Conservation (phyloP, 2,329 filamentous ascomycete species). For the Colletotrichum sublineola region DNA sequence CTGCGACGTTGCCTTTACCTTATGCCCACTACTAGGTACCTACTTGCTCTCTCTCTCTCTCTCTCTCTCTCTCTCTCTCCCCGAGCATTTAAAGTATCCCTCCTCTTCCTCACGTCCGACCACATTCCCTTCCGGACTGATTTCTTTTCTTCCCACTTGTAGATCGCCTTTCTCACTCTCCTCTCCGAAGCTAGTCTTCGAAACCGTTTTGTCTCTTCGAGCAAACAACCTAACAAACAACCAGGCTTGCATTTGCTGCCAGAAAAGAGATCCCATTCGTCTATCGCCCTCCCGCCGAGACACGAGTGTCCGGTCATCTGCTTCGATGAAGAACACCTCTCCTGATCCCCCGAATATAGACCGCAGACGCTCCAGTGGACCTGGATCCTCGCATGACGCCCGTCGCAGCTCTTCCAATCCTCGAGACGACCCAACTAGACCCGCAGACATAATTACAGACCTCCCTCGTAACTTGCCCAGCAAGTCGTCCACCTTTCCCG, state of each 20-base stretch:
- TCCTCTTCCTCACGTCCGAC: slow-evolving; percentile 32
- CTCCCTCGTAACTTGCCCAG: slow-evolving; percentile 9
- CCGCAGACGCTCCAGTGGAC: slow-evolving; percentile 69
- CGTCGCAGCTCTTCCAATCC: slow-evolving; percentile 51
- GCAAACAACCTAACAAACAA: background rate
- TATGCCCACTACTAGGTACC: slow-evolving; percentile 4
- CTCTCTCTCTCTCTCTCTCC: background rate
- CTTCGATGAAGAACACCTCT: slow-evolving; percentile 74
- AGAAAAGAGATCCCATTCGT: background rate
- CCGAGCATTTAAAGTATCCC: slow-evolving; percentile 32
- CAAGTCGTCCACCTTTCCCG: slow-evolving; percentile 38
- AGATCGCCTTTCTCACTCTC: slow-evolving; percentile 6
- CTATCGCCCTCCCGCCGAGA: slow-evolving; percentile 29
- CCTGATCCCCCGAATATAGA: slow-evolving; percentile 67
- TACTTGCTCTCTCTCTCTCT: background rate
- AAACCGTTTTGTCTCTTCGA: slow-evolving; percentile 6
- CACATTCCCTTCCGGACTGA: slow-evolving; percentile 12
- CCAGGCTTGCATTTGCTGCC: background rate
- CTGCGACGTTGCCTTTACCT: slow-evolving; percentile 39
- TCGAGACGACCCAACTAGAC: slow-evolving; percentile 54
- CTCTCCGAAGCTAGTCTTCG: slow-evolving; percentile 29
- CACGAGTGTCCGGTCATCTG: slow-evolving; percentile 48
- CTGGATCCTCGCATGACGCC: slow-evolving; percentile 68
- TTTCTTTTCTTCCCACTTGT: slow-evolving; percentile 26
- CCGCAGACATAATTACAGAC: slow-evolving; percentile 40